Evolutionary conservation across 495 filamentous ascomycete species (phyloP).

Genomic region (Viridothelium virens): DNA sequence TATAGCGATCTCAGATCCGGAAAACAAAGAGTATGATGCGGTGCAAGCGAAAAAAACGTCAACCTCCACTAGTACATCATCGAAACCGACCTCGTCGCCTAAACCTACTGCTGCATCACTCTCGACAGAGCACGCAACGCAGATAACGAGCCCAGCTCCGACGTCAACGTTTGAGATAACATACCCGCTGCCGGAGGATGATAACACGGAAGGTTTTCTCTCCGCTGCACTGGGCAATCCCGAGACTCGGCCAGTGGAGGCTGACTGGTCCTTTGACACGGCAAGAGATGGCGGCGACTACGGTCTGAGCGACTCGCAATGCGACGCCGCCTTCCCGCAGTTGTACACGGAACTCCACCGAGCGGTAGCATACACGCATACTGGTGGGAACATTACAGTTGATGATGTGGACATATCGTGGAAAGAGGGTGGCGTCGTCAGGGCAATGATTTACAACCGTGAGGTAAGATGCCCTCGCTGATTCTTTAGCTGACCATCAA

Average conservation of each 20-base stretch:
- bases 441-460: slow-evolving; percentile 19
- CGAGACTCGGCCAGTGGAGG: not conserved
- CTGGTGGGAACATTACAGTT: slow-evolving; percentile 22
- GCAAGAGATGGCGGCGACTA: slow-evolving; percentile 19
- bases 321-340: slow-evolving; percentile 25
- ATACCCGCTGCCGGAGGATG: not conserved
- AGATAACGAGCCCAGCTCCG: not conserved
- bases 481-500: not conserved
- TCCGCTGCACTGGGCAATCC: not conserved
- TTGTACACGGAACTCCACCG: slow-evolving; percentile 24
- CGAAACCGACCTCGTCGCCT: not conserved
- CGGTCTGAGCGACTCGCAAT: slow-evolving; percentile 24
- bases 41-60: not conserved
- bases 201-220: not conserved
- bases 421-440: slow-evolving; percentile 21
- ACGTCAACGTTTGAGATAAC: not conserved
- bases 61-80: not conserved
- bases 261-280: slow-evolving; percentile 20
- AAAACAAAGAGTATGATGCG: not conserved
- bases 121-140: not conserved
- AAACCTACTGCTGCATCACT: not conserved
- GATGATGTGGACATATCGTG: slow-evolving; percentile 21
- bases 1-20: not conserved
- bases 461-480: not conserved
- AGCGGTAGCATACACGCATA: slow-evolving; percentile 18